phyloP scores from a whole-genome alignment of 441 rosid genomes.

The Capsella rubella region DNA sequence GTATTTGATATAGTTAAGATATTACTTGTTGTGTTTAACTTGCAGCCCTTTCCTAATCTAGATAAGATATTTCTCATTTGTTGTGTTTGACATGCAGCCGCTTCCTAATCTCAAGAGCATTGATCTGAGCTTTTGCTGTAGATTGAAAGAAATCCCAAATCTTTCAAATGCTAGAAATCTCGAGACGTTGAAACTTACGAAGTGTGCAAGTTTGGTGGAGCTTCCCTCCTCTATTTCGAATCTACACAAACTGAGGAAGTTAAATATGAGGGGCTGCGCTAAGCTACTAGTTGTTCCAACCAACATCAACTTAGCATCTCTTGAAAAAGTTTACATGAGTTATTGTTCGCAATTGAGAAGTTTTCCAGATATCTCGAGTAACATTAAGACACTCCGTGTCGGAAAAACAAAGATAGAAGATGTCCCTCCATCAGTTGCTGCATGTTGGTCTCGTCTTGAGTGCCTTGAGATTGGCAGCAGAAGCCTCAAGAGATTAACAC shows the following conservation, averaged over 20 bases:
- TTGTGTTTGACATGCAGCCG: slow-evolving; percentile 11
- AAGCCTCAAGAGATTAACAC: not conserved
- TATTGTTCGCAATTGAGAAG: not conserved
- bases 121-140: slow-evolving; percentile 24
- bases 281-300: not conserved
- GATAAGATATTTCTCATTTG: not conserved
- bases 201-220: slow-evolving; percentile 30
- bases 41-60: slow-evolving; percentile 16
- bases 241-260: not conserved
- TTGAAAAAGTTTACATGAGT: not conserved
- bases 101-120: slow-evolving; percentile 32
- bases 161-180: slow-evolving; percentile 34
- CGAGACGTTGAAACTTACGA: slow-evolving; percentile 13
- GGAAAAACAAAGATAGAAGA: not conserved
- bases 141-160: slow-evolving; percentile 39
- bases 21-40: not conserved
- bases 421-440: not conserved
- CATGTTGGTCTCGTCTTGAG: not conserved
- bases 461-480: not conserved
- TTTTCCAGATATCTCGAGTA: not conserved
- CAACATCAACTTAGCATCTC: slow-evolving; percentile 25
- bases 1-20: not conserved
- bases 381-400: not conserved
- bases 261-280: rapidly evolving
- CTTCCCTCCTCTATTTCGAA: slow-evolving; percentile 26